Evolutionary conservation across 306 rosid species (phyloP).

Genomic region (Luffa acutangula): DNA sequence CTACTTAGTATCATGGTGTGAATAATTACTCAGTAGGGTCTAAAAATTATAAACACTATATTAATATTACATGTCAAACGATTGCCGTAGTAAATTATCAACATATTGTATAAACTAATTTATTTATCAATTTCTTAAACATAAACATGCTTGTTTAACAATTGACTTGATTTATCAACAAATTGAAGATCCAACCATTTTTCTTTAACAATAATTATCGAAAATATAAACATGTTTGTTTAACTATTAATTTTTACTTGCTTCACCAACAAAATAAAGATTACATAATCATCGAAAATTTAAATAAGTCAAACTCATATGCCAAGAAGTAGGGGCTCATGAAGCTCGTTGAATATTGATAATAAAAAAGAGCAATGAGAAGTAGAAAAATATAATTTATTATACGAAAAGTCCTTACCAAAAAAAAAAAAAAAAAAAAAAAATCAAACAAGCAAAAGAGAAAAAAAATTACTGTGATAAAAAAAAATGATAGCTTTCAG

Average conservation of each 20-base stretch:
- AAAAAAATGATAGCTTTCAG: too few relatives aligned
- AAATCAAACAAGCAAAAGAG: too few relatives aligned
- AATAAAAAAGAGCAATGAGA: not conserved
- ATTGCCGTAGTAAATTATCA: not conserved
- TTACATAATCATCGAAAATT: not conserved
- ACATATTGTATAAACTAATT: not conserved
- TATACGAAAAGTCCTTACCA: too few relatives aligned
- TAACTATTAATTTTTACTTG: not conserved
- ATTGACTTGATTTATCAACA: not conserved
- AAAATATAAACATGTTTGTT: not conserved
- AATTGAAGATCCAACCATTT: not conserved
- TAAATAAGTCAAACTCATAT: not conserved
- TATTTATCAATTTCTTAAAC: not conserved
- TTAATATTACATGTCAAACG: not conserved
- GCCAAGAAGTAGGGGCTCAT: not conserved
- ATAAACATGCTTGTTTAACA: not conserved
- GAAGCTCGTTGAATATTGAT: not conserved
- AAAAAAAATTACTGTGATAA: too few relatives aligned
- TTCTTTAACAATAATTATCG: not conserved
- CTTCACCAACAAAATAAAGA: not conserved
- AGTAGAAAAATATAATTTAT: not conserved
- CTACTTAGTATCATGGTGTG: too few relatives aligned
- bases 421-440: too few relatives aligned
- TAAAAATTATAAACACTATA: not conserved
- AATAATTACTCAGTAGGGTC: not conserved